phyloP scores from a whole-genome alignment of 768 basidiomycete species.

The Chalciporus pseudorubinellus region DNA sequence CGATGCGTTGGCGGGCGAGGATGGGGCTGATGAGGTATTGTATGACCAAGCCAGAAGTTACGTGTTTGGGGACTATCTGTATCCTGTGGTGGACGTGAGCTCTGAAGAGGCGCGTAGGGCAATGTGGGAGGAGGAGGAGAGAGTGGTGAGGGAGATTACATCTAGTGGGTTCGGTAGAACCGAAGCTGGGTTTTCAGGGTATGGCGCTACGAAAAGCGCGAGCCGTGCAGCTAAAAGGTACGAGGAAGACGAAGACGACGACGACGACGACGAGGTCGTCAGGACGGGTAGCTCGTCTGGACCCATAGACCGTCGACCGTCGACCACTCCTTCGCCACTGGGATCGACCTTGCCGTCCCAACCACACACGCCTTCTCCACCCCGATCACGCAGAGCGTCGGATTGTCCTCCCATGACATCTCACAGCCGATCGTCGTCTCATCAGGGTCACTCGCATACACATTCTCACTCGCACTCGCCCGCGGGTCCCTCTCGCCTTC shows the following conservation, averaged over 20 bases:
- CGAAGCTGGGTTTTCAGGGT: constrained; percentile 8
- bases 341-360: background rate
- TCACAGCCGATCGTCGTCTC: constrained; percentile 10
- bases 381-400: background rate
- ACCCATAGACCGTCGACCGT: background rate
- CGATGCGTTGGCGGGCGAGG: constrained; percentile 41
- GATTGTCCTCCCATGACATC: constrained; percentile 11
- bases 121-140: constrained; percentile 31
- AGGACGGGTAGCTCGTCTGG: constrained; percentile 7
- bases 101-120: constrained; percentile 39
- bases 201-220: constrained; percentile 28
- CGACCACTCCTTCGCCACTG: background rate
- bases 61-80: constrained; percentile 88
- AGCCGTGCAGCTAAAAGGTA: constrained; percentile 4
- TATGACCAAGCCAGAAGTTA: constrained; percentile 75
- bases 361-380: constrained; percentile 10
- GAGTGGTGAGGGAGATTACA: constrained; percentile 28
- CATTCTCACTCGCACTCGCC: constrained; percentile 5
- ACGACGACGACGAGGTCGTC: constrained; percentile 12
- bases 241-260: constrained; percentile 7
- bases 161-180: constrained; percentile 6
- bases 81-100: constrained; percentile 87
- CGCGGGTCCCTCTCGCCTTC: constrained; percentile 10
- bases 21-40: constrained; percentile 71
- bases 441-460: background rate